Percentiles rank a stretch among this genome's conserved stretches.
Conservation (phyloP, 1,284 basidiomycete genomes). For the Phlebopus sp. region DNA sequence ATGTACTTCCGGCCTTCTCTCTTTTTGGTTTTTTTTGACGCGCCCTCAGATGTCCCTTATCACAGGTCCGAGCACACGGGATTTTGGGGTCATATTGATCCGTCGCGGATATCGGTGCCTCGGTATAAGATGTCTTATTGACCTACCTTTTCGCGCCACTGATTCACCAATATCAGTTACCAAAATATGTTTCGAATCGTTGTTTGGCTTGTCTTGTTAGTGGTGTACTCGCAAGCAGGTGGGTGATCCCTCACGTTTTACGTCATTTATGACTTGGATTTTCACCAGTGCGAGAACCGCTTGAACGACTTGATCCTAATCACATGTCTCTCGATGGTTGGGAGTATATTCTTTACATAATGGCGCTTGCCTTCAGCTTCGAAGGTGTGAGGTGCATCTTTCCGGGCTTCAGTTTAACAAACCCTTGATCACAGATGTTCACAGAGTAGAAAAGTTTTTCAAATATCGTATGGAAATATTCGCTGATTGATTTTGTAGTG, state of each 20-base stretch:
- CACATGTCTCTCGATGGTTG: slow-evolving; percentile 63
- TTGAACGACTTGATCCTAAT: slow-evolving; percentile 55
- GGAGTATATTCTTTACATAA: slow-evolving; percentile 75
- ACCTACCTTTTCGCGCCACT: not conserved
- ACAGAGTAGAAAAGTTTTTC: slow-evolving; percentile 49
- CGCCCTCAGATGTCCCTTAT: slow-evolving; percentile 56
- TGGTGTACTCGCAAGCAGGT: slow-evolving; percentile 85
- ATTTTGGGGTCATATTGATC: slow-evolving; percentile 73
- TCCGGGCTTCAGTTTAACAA: slow-evolving; percentile 4
- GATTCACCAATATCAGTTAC: slow-evolving; percentile 45
- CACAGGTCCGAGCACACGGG: slow-evolving; percentile 46
- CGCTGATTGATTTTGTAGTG: slow-evolving; percentile 42
- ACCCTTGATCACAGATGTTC: slow-evolving; percentile 45
- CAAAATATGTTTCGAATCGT: slow-evolving; percentile 74
- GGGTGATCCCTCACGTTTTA: not conserved
- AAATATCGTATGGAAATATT: not conserved
- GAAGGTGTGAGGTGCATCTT: slow-evolving; percentile 57
- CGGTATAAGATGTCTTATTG: slow-evolving; percentile 43
- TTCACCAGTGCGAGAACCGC: slow-evolving; percentile 62
- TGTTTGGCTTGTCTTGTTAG: slow-evolving; percentile 84
- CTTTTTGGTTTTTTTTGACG: slow-evolving; percentile 11
- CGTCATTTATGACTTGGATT: slow-evolving; percentile 7
- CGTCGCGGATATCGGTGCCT: slow-evolving; percentile 83
- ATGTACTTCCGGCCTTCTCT: slow-evolving; percentile 42
- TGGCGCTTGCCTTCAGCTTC: slow-evolving; percentile 72